Percentiles rank a stretch among this genome's conserved stretches.
phyloP scores from a whole-genome alignment of 495 filamentous ascomycete species.

The Penicillium lividum region DNA sequence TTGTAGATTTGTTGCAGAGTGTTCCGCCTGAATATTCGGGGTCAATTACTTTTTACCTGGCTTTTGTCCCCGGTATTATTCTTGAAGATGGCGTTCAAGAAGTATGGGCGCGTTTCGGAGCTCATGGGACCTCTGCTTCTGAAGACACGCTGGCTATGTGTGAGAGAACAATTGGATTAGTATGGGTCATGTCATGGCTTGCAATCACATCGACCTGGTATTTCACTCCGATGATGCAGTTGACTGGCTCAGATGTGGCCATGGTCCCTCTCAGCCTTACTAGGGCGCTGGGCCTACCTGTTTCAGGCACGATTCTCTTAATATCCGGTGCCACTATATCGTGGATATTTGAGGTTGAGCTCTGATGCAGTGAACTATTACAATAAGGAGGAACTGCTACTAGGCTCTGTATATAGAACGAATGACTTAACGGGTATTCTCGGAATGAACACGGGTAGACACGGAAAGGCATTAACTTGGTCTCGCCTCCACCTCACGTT shows the following conservation, averaged over 20 bases:
- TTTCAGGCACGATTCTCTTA: neutral
- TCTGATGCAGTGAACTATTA: neutral
- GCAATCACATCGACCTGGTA: constrained; percentile 20
- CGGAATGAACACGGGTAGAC: neutral
- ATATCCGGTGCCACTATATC: neutral
- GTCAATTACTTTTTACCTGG: constrained; percentile 1
- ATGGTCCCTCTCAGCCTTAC: constrained; percentile 12
- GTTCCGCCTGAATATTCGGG: constrained; percentile 21
- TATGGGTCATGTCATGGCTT: constrained; percentile 18
- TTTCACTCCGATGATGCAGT: constrained; percentile 20
- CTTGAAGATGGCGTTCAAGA: neutral
- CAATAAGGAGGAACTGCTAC: no score
- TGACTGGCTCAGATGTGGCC: constrained; percentile 7
- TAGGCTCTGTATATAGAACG: no score
- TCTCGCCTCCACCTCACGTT: no score
- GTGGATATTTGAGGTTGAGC: neutral
- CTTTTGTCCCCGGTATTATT: neutral
- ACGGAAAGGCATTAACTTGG: neutral
- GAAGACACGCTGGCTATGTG: neutral
- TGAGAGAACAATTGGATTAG: constrained; percentile 6
- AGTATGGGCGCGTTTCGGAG: neutral
- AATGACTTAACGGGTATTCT: neutral
- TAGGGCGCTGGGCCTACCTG: neutral
- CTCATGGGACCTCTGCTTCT: neutral
- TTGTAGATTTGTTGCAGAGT: constrained; percentile 31